Evolutionary conservation across 2,329 filamentous ascomycete species (phyloP).

Genomic region (Colletotrichum sp.): DNA sequence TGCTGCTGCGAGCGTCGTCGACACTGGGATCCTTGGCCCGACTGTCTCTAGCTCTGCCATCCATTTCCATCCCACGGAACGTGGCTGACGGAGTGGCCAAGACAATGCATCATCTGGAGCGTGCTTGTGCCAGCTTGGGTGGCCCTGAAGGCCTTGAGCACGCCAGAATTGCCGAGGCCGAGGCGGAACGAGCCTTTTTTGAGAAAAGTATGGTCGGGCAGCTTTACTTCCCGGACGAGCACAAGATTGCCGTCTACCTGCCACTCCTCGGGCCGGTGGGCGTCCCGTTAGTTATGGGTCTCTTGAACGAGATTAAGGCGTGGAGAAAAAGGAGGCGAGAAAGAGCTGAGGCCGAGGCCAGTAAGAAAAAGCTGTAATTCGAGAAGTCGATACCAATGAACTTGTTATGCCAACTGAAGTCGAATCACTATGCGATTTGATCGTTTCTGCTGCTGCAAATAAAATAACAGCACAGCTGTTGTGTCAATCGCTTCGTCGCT

Average conservation of each 20-base stretch:
- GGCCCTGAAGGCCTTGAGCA: constrained; percentile 73
- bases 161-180: constrained; percentile 82
- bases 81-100: constrained; percentile 86
- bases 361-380: constrained; percentile 30
- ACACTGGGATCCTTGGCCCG: constrained; percentile 92
- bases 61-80: constrained; percentile 86
- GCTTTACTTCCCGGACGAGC: constrained; percentile 97
- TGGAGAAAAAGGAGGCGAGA: constrained; percentile 55
- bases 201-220: constrained; percentile 99
- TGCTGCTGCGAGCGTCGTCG: constrained; percentile 88
- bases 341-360: constrained; percentile 38
- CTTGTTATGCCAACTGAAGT: neutral
- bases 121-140: constrained; percentile 75
- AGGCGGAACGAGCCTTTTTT: constrained; percentile 94
- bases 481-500: neutral
- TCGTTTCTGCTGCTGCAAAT: neutral
- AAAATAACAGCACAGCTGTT: neutral
- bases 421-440: neutral
- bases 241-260: constrained; percentile 95
- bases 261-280: constrained; percentile 89
- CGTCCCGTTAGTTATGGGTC: constrained; percentile 84
- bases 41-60: constrained; percentile 80
- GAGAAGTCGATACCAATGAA: constrained; percentile 16
- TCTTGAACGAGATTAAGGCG: constrained; percentile 79
- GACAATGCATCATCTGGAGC: constrained; percentile 77